Evolutionary conservation across 352 stramenopile species (phyloP).

Genomic region (Thalassiosira exigua): DNA sequence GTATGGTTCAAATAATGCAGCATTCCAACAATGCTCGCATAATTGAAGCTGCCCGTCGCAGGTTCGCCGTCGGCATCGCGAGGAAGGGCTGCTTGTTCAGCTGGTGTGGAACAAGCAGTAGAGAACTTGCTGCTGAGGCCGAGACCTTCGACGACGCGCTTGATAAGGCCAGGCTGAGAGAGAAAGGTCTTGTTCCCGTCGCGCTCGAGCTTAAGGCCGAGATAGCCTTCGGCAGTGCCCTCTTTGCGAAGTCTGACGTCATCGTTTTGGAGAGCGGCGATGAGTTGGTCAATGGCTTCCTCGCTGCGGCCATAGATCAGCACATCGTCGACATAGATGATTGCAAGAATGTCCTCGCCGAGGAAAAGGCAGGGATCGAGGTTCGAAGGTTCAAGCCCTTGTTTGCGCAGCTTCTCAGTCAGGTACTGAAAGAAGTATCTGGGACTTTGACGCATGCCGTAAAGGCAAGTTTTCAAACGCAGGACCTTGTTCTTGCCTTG

Average conservation of each 20-base stretch:
- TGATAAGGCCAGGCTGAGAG: no score
- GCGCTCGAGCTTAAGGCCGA: not conserved
- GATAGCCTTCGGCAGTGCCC: not conserved
- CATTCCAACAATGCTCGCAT: no score
- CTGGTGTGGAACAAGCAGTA: no score
- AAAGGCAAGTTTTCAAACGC: conserved; percentile 14
- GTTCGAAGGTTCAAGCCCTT: not conserved
- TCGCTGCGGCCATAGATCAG: no score
- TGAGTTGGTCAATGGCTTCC: conserved; percentile 2
- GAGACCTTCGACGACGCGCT: no score
- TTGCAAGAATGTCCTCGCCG: not conserved
- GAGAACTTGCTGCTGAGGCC: no score
- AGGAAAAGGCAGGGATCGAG: conserved; percentile 16
- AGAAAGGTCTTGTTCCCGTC: not conserved
- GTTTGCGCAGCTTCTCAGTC: not conserved
- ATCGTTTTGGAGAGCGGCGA: not conserved
- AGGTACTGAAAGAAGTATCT: conserved; percentile 31
- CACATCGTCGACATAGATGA: conserved; percentile 21
- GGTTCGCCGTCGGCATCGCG: no score
- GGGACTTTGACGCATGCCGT: conserved; percentile 28
- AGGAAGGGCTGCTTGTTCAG: no score
- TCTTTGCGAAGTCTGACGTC: not conserved
- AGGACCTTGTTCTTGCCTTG: conserved; percentile 21
- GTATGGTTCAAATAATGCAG: no score
- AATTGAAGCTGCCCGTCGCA: no score